Conservation (phyloP, 805 yeast genomes). For the Candida michaelii region DNA sequence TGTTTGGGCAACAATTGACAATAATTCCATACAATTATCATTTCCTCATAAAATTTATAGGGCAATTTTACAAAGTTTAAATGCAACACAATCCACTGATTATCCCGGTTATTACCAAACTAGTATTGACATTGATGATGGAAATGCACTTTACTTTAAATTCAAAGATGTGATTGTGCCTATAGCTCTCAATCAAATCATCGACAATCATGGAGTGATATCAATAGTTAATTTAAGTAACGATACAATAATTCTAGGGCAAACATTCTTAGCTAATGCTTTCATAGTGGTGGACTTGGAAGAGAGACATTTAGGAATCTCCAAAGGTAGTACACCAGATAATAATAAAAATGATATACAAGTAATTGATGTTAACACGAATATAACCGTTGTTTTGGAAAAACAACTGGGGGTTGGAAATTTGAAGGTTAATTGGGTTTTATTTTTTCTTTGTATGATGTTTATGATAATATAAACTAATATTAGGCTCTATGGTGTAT, state of each 20-base stretch:
- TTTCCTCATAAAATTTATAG: conserved; percentile 3
- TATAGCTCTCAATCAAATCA: conserved; percentile 1
- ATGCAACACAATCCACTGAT: conserved; percentile 2
- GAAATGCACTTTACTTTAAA: background rate
- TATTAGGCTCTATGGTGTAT: too few species aligned
- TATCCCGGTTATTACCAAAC: conserved; percentile 7
- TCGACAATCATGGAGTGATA: conserved; percentile 7
- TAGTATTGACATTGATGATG: background rate
- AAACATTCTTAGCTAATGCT: conserved; percentile 59
- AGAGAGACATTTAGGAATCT: conserved; percentile 49
- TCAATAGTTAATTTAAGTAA: conserved; percentile 1
- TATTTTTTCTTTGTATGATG: background rate
- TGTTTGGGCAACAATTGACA: conserved; percentile 2
- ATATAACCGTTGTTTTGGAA: background rate
- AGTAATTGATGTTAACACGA: background rate
- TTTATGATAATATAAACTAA: background rate
- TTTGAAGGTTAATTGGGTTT: too few species aligned
- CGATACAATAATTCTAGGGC: conserved; percentile 46
- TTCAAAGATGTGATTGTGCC: conserved; percentile 3
- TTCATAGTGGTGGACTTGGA: conserved; percentile 69
- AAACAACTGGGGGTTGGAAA: background rate
- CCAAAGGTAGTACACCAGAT: conserved; percentile 18
- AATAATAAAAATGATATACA: conserved; percentile 33
- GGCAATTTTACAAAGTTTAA: background rate
- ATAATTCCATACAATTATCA: conserved; percentile 4